Conservation (phyloP, 257 asterid genomes). For the Pogostemon cablin region DNA sequence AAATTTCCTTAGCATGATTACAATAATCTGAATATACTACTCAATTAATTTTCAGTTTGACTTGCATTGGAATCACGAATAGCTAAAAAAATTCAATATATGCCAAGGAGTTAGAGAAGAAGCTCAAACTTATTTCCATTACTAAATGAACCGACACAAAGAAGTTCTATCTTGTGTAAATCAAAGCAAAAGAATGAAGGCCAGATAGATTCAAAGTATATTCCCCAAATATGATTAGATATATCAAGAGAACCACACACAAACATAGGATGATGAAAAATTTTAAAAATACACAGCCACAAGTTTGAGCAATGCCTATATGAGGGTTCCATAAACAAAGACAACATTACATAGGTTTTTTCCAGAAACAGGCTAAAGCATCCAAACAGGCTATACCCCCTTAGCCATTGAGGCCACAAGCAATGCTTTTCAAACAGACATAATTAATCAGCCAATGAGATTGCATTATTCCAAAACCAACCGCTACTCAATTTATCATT, state of each 20-base stretch:
- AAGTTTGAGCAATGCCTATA: conserved; percentile 18
- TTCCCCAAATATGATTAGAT: neutral
- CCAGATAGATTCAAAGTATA: neutral
- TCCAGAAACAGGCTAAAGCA: conserved; percentile 34
- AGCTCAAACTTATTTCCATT: neutral
- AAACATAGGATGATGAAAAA: conserved; percentile 3
- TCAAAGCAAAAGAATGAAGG: neutral
- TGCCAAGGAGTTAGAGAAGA: neutral
- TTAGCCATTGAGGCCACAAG: conserved; percentile 28
- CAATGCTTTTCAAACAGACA: conserved; percentile 26
- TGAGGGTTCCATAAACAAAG: conserved; percentile 22
- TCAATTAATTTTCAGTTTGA: neutral
- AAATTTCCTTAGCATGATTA: neutral
- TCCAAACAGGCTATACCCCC: conserved; percentile 28
- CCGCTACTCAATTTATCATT: conserved; percentile 20
- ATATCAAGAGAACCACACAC: conserved; percentile 9
- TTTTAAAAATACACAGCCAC: conserved; percentile 24
- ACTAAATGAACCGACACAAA: neutral
- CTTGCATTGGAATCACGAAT: neutral
- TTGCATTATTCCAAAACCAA: conserved; percentile 32
- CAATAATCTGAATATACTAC: neutral
- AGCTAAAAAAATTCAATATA: neutral
- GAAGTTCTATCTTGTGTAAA: neutral
- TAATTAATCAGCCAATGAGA: conserved; percentile 22
- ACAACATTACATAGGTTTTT: conserved; percentile 35